These are phyloP conservation scores for Populus trichocarpa DNA, from an alignment of 441 rosid species.

Conservation along the genomic window DNA sequence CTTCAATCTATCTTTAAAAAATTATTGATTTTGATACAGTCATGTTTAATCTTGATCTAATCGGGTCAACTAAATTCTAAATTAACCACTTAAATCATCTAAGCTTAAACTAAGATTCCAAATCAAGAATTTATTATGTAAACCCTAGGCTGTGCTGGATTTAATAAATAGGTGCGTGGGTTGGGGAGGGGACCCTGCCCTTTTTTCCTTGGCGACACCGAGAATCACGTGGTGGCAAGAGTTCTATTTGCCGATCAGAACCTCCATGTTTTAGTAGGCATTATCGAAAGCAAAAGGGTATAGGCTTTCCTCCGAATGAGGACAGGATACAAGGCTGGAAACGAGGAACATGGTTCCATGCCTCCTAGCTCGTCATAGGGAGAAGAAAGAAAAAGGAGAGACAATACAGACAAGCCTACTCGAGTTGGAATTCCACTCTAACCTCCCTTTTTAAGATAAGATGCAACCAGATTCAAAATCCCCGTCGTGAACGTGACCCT, in stretches of 20 bases:
- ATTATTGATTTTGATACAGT: too few species aligned
- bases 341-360: conserved; percentile 15
- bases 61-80: too few species aligned
- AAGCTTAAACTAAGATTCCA: neutral
- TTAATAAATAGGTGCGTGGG: neutral
- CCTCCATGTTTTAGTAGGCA: neutral
- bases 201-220: neutral
- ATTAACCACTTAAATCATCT: neutral
- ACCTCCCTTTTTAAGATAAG: conserved; percentile 13
- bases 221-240: neutral
- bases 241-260: neutral
- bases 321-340: neutral
- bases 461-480: conserved; percentile 17
- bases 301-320: conserved; percentile 11
- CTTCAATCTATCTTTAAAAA: too few species aligned
- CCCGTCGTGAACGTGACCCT: conserved; percentile 10
- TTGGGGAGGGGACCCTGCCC: neutral
- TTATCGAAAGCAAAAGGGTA: neutral
- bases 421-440: conserved; percentile 33
- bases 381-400: conserved; percentile 5
- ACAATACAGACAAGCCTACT: conserved; percentile 8
- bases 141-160: neutral
- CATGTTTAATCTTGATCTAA: too few species aligned
- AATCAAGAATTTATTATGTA: neutral
- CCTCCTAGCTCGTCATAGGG: neutral